Evolutionary conservation across 495 filamentous ascomycete genomes (phyloP), one percentile per base, ranked within the genome.

Genomic region (Pseudomonodictys pantanalensis): DNA sequence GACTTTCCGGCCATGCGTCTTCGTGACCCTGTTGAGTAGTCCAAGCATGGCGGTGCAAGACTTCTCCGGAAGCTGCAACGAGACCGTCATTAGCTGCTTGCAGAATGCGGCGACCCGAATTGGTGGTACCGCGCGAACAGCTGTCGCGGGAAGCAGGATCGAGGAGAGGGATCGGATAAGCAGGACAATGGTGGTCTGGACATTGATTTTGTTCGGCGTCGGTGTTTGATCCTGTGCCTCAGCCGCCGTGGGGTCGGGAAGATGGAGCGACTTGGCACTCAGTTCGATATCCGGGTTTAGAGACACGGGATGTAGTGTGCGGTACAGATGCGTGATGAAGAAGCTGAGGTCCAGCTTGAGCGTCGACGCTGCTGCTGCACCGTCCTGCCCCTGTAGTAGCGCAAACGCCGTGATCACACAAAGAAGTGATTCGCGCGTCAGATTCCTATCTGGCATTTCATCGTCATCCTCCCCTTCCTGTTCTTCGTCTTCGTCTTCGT

Each of bases 371-470:
- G 88, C 85, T 65, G 78, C 80, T 65, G 76, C 76, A 53, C 74
- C 81, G 64, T 93, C 89, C 76, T 98, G 93, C 46, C 93, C 92
- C 62, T 90, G 84, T 46, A 98, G 81, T 1, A 98, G 83, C 9
- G 92, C 89, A 70, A 97, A 97, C 15, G 95, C 95, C 2, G 93
- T 98, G 69, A 90, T 88, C 47, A 90, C 92, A 77, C 91, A 96
- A 58, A 98, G 87, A n/a, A 98, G 84, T 20, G 89, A 79, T 73
- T 96, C 89, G 52, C 93, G 85, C 32, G 85, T 88, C 17, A 84
- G 71, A 75, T 96, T 89, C 15, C 88, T 81, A 39, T 71, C 63
- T 45, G 71, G 64, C 0, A 68, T 69, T 22, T 74, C 68, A 4
- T 76, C 73, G 35, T 79, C 69, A 4, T 69, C 61, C 0, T 72